Evolutionary conservation across 371 early-diverging fungal genomes (phyloP), one percentile per base, ranked within the genome.

Genomic region (Rhizomucor miehei): DNA sequence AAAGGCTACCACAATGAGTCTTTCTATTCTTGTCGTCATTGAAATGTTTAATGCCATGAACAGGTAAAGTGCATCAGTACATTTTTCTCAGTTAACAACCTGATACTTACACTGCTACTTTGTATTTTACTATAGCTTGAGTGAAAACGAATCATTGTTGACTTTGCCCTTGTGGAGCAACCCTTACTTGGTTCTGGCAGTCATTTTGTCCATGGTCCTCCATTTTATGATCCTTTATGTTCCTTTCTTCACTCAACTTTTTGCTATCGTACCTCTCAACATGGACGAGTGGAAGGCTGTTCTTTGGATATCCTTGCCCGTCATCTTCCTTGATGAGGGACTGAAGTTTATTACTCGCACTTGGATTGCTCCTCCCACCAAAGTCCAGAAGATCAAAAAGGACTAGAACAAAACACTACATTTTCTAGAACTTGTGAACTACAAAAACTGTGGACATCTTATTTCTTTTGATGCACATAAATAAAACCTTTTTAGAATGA

Each of bases 191-290:
- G 86, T 93, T 2, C 67, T 81, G 37, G 87, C 97, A 14, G 87
- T 98, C 37, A 62, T 77, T 6, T 73, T 98, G 46, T 92, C 93
- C 50, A 94, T 98, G 92, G 71, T 69, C 3, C 79, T 98, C 44
- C 97, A 97, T 77, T 90, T 97, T 54, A 86, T 90, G 81, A 97
- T 98, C 61, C 85, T 98, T 24, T 96, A 94, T 60, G 85, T 79
- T 8, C 87, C 88, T 13, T 91, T 92, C 82, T 91, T 95, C 67
- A 78, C 89, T 34, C 75, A 79, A 29, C 66, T 94, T 56, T 96
- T 94, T 72, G 78, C 84, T 57, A 95, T 98, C 54, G 80, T 88
- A 16, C 90, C 94, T 21, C 80, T 98, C 47, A 92, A 90, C 62
- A 52, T 45, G 17, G 86, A 82, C 11, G 97, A 98, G 72, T 98